Base-by-base conservation (phyloP, 352 stramenopile genomes). In the Nothophytophthora sp. region DNA sequence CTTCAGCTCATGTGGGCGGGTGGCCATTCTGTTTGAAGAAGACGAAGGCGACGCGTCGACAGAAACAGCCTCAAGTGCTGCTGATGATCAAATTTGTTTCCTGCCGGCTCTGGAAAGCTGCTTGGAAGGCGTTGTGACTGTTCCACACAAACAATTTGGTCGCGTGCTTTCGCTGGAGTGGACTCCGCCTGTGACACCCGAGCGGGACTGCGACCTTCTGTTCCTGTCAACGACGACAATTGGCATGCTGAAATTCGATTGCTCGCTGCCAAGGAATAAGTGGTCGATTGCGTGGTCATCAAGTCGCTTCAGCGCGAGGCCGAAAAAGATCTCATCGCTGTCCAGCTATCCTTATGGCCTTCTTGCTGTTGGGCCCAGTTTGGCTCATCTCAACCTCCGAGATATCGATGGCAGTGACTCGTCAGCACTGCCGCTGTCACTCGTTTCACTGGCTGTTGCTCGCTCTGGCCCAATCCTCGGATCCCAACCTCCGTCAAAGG, bases 171-270 rank as follows among this genome's bases (percentile, higher is more conserved):
- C 74, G 2, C 67, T 92, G 28, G 55, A 88, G 41, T 92, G 82
- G 79, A 88, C 76, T 4, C 79, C 77, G 2, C 67, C 61, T 22
- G 53, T 83, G 13, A 73, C 76, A 7, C 47, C 67, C 3, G 74
- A 86, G 22, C 62, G 70, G 28, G 57, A 76, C 28, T 87, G 73
- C 30, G 61, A 86, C 24, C 43, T 92, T 18, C 44, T 92, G 34
- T 87, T 89, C 39, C 43, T 90, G 24, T 84, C 81, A 20, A 73
- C 67, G 19, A 86, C 75, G 7, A 65, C 72, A n/a, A 80, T 88
- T 23, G 79, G 79, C 8, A 67, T 86, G 50, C 38, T 92, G 19
- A 76, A 77, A 18, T 70, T 72, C 48, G 74, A 88, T n/a, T 65
- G 60, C 13, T 67, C 54, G 4, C 27, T 61, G 13, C 41, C 40